Base-by-base conservation (phyloP, 495 filamentous ascomycete species). In the Neurospora sp. region DNA sequence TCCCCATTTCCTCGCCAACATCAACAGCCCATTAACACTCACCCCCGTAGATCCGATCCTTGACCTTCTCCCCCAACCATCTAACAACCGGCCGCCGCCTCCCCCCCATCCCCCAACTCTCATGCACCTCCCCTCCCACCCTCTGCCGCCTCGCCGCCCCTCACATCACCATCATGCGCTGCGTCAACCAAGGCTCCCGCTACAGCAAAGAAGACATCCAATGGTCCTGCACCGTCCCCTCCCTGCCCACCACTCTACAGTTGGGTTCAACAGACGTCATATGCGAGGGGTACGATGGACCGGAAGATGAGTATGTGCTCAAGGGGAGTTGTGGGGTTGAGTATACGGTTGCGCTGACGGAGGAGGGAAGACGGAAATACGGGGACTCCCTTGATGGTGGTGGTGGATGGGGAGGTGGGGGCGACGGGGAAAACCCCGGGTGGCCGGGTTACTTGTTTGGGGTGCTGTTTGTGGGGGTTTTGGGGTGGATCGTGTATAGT, bases 251-350 rank as follows among this genome's bases (percentile, higher is more conserved):
- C 0, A 92, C 96, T 76, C 92, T 99, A 79, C 96, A 96, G 79
- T 98, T 14, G 96, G 94, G 42, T 84, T 84, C 87, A 37, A 98
- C 96, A 3, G 95, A 99, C 71, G 96, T 99, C 12, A 84, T 93
- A 4, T 99, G 96, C 80, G 96, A 99, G 78, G 96, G 96, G 9
- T 98, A 97, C 81, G 84, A 87, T 20, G 82, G 79, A 12, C 81
- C 91, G 0, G 88, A 93, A 22, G 96, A 99, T 78, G 86, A 87
- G 0, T 96, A 93, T 82, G 87, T 98, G 5, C 83, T 99, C 20
- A 93, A 93, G 74, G 95, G 96, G 4, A 93, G 89, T 77, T 99
- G 96, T 82, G 96, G 93, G 3, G 95, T 97, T 12, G 94, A 99
- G 80, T 99, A 98, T 80, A 85, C 92, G 4, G 79, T 99, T 9